A percentile compares a stretch with the other conserved stretches of the same genome.
These are phyloP conservation scores for Boletus sensibilis DNA, from an alignment of 768 basidiomycete genomes.

Conservation along the genomic window DNA sequence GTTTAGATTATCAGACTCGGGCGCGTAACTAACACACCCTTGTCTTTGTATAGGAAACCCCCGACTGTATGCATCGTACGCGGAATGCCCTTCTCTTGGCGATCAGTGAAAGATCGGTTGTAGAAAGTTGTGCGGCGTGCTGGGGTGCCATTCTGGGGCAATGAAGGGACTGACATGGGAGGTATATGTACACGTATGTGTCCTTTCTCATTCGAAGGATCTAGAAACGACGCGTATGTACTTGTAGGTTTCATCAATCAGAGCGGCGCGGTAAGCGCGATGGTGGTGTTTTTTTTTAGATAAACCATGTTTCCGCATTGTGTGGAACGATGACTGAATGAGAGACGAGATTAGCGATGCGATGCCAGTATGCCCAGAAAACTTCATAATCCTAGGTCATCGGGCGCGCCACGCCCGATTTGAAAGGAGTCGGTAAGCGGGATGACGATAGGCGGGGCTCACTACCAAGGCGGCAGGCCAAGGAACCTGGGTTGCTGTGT, in stretches of 20 bases:
- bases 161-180: too few species aligned
- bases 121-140: slow-evolving; percentile 48
- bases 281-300: not conserved
- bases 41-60: slow-evolving; percentile 35
- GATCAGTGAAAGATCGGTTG: slow-evolving; percentile 50
- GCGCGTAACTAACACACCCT: slow-evolving; percentile 11
- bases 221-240: not conserved
- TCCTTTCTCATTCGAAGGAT: not conserved
- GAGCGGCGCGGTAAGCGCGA: slow-evolving; percentile 4
- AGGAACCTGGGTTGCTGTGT: too few species aligned
- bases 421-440: not conserved
- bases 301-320: not conserved
- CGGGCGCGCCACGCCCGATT: slow-evolving; percentile 4
- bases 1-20: not conserved
- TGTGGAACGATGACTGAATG: not conserved
- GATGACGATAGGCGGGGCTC: not conserved
- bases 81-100: slow-evolving; percentile 45
- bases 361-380: not conserved
- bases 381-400: not conserved
- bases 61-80: slow-evolving; percentile 39
- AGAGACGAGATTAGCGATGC: not conserved
- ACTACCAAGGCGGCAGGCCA: too few species aligned
- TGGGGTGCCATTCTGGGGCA: slow-evolving; percentile 38
- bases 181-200: not conserved
- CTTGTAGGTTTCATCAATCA: slow-evolving; percentile 3